phyloP scores from a whole-genome alignment of 2,329 filamentous ascomycete genomes.

The Coleophoma crateriformis region DNA sequence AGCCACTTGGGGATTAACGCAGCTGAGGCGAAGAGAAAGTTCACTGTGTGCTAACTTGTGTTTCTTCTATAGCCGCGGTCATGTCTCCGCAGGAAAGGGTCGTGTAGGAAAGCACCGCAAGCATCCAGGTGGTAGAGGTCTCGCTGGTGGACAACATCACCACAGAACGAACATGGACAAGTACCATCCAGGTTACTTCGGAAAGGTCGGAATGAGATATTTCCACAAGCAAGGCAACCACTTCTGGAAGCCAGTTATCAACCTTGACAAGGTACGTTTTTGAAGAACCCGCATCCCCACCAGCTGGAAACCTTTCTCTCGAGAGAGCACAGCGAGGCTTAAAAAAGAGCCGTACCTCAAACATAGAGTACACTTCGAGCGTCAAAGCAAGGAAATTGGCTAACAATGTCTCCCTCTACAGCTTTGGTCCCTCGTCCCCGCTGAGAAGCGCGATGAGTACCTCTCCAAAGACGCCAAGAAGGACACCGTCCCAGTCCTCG shows the following conservation, averaged over 20 bases:
- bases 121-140: conserved; percentile 75
- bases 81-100: conserved; percentile 97
- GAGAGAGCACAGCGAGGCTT: not conserved
- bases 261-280: conserved; percentile 85
- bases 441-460: conserved; percentile 91
- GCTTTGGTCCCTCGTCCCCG: conserved; percentile 94
- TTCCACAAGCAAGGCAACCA: conserved; percentile 96
- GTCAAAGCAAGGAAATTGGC: too few relatives aligned
- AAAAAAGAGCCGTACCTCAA: too few relatives aligned
- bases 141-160: conserved; percentile 99
- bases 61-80: conserved; percentile 66
- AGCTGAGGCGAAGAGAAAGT: too few relatives aligned
- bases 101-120: conserved; percentile 99
- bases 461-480: conserved; percentile 64
- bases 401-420: conserved; percentile 29
- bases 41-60: conserved; percentile 18
- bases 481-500: conserved; percentile 94
- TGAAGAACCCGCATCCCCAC: too few relatives aligned
- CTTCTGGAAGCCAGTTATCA: conserved; percentile 98
- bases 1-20: not conserved
- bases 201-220: conserved; percentile 92
- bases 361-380: too few relatives aligned
- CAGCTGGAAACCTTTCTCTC: too few relatives aligned
- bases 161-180: conserved; percentile 89
- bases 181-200: conserved; percentile 99